Conservation (phyloP, 345 rosid species). For the Hevea brasiliensis region DNA sequence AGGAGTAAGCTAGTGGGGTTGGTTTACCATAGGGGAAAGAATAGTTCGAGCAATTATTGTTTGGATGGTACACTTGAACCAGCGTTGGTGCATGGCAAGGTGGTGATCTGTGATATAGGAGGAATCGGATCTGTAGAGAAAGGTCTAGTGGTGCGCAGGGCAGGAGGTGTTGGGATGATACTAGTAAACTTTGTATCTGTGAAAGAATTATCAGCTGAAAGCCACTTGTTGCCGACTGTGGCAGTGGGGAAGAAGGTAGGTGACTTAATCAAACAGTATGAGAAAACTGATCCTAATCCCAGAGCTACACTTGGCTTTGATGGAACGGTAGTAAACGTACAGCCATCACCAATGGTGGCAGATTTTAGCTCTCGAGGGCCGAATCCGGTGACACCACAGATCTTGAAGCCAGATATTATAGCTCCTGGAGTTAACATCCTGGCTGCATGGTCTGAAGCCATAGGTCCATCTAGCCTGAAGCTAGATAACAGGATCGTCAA, state of each 20-base stretch:
- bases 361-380: constrained; percentile 88
- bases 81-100: constrained; percentile 53
- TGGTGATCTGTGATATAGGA: constrained; percentile 59
- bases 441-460: constrained; percentile 70
- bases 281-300: constrained; percentile 43
- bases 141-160: constrained; percentile 65
- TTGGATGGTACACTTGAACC: constrained; percentile 69
- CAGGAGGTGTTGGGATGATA: constrained; percentile 85
- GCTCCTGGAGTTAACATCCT: constrained; percentile 84
- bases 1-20: constrained; percentile 45
- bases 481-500: constrained; percentile 51
- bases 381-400: constrained; percentile 58
- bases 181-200: constrained; percentile 46
- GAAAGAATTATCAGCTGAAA: constrained; percentile 62
- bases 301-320: constrained; percentile 51
- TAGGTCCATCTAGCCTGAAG: constrained; percentile 62
- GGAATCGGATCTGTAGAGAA: constrained; percentile 40
- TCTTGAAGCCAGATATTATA: constrained; percentile 81
- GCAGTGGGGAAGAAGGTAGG: constrained; percentile 66
- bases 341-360: constrained; percentile 81
- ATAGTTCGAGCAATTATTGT: constrained; percentile 51
- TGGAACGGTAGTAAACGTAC: constrained; percentile 59
- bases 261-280: constrained; percentile 50
- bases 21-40: constrained; percentile 46
- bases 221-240: constrained; percentile 63